These are phyloP conservation scores for Didymella sp. DNA, from an alignment of 2,329 filamentous ascomycete species.

Conservation along the genomic window DNA sequence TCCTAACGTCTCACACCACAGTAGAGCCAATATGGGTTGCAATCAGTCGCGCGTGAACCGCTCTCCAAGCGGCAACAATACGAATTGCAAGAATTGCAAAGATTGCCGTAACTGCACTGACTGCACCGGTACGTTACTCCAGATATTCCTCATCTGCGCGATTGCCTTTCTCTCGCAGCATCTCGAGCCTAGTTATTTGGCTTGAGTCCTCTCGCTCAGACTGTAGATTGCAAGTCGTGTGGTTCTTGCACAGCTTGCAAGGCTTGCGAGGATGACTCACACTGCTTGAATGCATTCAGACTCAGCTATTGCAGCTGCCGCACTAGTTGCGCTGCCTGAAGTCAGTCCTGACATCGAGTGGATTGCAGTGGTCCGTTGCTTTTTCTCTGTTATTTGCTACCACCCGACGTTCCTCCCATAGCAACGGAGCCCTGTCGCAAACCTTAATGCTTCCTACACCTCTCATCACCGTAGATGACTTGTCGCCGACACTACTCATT, in stretches of 20 bases:
- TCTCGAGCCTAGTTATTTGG: too few species aligned
- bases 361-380: neutral
- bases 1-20: too few species aligned
- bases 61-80: conserved; percentile 3
- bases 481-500: too few species aligned
- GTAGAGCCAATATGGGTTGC: conserved; percentile 3
- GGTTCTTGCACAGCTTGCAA: neutral
- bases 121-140: neutral
- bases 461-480: too few species aligned
- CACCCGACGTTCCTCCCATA: too few species aligned
- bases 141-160: neutral
- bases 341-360: neutral
- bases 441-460: too few species aligned
- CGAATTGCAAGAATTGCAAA: neutral
- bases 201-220: neutral
- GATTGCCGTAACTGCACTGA: conserved; percentile 3
- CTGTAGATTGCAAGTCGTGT: neutral
- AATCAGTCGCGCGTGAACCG: neutral
- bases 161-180: neutral
- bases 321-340: neutral
- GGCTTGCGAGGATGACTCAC: too few species aligned
- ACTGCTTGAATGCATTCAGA: neutral
- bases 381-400: neutral
- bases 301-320: neutral
- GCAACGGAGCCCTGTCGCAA: neutral